Evolutionary conservation across 1,284 basidiomycete species (phyloP).

Genomic region (Sanguinoderma infundibulare): DNA sequence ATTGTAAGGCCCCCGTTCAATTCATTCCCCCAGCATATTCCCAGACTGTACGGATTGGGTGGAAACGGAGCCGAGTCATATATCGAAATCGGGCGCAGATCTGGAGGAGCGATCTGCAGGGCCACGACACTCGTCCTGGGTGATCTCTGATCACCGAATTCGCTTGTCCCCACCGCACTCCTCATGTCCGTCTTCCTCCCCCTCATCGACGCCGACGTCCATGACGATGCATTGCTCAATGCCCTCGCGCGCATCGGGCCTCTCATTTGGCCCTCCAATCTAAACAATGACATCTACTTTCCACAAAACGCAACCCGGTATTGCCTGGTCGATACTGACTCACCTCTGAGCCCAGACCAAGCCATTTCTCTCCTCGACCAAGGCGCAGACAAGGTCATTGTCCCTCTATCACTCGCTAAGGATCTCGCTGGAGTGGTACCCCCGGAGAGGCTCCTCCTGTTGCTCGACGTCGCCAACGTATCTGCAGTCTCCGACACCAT

Average conservation of each 20-base stretch:
- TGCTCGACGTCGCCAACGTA: conserved; percentile 73
- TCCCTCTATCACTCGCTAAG: conserved; percentile 68
- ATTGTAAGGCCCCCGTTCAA: background rate
- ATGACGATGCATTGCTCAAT: conserved; percentile 54
- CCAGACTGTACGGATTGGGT: too few species aligned
- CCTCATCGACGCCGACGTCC: conserved; percentile 51
- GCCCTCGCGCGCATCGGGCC: conserved; percentile 79
- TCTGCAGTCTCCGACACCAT: conserved; percentile 77
- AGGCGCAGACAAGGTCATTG: conserved; percentile 79
- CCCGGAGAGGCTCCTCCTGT: conserved; percentile 71
- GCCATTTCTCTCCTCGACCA: conserved; percentile 73
- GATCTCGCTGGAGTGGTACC: conserved; percentile 74
- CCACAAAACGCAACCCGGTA: conserved; percentile 42
- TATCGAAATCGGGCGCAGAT: background rate
- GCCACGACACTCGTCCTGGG: background rate
- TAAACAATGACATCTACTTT: conserved; percentile 33
- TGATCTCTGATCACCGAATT: conserved; percentile 20
- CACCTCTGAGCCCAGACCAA: conserved; percentile 54
- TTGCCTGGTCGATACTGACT: conserved; percentile 62
- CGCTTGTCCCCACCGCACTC: conserved; percentile 3
- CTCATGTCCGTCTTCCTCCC: conserved; percentile 65
- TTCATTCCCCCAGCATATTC: background rate
- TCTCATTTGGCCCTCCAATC: conserved; percentile 56
- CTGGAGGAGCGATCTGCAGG: conserved; percentile 9
- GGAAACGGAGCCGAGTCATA: background rate